These are phyloP conservation scores for Phaeosphaeria sp. DNA, from an alignment of 2,329 filamentous ascomycete genomes.

Conservation along the genomic window DNA sequence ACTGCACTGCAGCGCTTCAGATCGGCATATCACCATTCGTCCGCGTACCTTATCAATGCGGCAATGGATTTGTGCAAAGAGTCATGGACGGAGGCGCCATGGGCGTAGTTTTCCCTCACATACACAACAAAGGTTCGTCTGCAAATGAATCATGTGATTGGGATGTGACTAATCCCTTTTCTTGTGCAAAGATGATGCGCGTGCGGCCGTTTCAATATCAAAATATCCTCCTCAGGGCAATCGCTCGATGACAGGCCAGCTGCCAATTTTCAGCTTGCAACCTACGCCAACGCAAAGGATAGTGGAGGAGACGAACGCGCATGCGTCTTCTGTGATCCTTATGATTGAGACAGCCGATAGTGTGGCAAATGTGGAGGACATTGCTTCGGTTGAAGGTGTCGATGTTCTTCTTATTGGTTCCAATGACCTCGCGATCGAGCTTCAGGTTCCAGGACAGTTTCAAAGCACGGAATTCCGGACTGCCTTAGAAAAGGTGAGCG, in stretches of 20 bases:
- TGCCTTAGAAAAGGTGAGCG: too few species aligned
- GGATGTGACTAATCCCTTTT: background rate
- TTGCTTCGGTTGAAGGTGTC: constrained; percentile 55
- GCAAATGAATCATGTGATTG: background rate
- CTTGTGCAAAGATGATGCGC: constrained; percentile 1
- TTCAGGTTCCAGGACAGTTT: background rate
- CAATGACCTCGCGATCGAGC: constrained; percentile 51
- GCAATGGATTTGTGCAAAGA: constrained; percentile 39
- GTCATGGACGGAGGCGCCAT: constrained; percentile 40
- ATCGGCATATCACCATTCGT: constrained; percentile 42
- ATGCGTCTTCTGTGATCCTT: constrained; percentile 9
- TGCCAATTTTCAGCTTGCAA: constrained; percentile 4
- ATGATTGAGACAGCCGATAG: constrained; percentile 46
- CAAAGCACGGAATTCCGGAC: too few species aligned
- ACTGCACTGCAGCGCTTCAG: constrained; percentile 35
- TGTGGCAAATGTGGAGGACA: constrained; percentile 47
- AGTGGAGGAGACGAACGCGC: constrained; percentile 2
- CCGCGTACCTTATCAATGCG: constrained; percentile 41
- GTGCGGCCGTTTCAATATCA: background rate
- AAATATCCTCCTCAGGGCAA: constrained; percentile 6
- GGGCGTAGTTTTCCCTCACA: constrained; percentile 15
- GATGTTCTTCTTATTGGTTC: constrained; percentile 59
- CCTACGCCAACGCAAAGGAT: background rate
- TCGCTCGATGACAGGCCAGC: constrained; percentile 9
- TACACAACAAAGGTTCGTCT: constrained; percentile 3